Base-by-base conservation (phyloP, 768 basidiomycete species). In the Collybia nuda region DNA sequence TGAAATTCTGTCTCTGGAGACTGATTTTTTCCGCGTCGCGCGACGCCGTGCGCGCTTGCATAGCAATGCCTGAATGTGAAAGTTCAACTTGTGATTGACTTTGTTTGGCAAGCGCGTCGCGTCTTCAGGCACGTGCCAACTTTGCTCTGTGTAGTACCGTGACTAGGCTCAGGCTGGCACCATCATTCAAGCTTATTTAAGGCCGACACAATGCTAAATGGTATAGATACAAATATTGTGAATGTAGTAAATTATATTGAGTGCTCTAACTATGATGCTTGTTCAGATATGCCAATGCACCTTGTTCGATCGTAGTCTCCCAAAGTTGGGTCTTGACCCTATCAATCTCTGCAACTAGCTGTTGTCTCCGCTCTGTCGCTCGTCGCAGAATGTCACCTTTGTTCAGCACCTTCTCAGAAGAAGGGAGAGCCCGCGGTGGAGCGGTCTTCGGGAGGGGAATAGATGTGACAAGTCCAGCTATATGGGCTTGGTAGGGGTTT, bases 271-370 rank as follows among this genome's bases (percentile, higher is more conserved):
- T 51, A 42, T 56, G 58, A 53, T 60, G 57, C 62, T 68, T 80
- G 54, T 58, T 56, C 39, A 85, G 61, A 54, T 81, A 74, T 32
- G 72, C 62, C 51, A 88, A 67, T 45, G 77, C 81, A n/a, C 82
- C 85, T 58, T 83, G 79, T 66, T 88, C 87, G 44, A 88, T 75
- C 36, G 80, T 83, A 44, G 77, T 76, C 67, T 88, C 86, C 89
- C 89, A 90, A 50, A 90, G 65, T 59, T 85, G 82, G 23, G 80
- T 72, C 60, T 85, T 85, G 19, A 83, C 79, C 47, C 68, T 71
- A 43, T 83, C 76, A 40, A 90, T 67, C 66, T 86, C 83, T 8
- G 66, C 67, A 48, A 68, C 67, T 32, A 91, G 56, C 56, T 79
- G 71, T 48, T 67, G 65, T 51, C 80, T 77, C 58, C 79, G 74